These are phyloP conservation scores for Lachnellula suecica DNA, from an alignment of 2,329 filamentous ascomycete genomes.

Conservation along the genomic window DNA sequence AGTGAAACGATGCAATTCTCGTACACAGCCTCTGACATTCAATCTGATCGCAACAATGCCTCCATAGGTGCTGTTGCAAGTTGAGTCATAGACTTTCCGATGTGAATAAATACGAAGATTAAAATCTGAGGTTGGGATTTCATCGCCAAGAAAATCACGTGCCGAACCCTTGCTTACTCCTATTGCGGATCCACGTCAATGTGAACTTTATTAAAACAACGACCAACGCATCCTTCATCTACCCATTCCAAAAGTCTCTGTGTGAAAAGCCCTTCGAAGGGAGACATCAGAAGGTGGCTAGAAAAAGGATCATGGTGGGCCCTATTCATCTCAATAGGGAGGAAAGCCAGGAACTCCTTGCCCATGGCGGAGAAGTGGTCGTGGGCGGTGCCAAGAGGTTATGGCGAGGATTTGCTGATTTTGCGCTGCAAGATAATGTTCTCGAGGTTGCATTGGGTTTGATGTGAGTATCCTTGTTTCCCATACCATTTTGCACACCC, in stretches of 20 bases:
- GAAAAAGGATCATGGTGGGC: neutral
- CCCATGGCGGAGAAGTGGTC: constrained; percentile 24
- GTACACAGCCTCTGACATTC: no score
- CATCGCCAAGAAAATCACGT: neutral
- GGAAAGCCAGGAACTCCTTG: constrained; percentile 25
- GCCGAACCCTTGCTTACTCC: neutral
- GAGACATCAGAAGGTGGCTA: constrained; percentile 15
- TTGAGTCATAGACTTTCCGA: neutral
- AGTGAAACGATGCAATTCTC: no score
- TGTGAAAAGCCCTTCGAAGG: neutral
- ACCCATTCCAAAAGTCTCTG: neutral
- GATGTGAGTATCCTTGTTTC: constrained; percentile 50
- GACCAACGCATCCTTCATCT: neutral
- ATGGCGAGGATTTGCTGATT: constrained; percentile 68
- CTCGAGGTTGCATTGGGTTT: constrained; percentile 74
- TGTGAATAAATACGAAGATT: neutral
- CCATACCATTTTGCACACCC: constrained; percentile 1
- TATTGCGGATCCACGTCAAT: neutral
- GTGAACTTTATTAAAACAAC: neutral
- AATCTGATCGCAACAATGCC: no score
- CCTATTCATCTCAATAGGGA: constrained; percentile 20
- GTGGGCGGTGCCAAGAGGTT: constrained; percentile 39
- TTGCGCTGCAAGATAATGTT: constrained; percentile 73
- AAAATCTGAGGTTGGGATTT: neutral
- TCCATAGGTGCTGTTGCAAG: no score